Base-by-base conservation (phyloP, 148 eudicot species). In the Diospyros kaki region DNA sequence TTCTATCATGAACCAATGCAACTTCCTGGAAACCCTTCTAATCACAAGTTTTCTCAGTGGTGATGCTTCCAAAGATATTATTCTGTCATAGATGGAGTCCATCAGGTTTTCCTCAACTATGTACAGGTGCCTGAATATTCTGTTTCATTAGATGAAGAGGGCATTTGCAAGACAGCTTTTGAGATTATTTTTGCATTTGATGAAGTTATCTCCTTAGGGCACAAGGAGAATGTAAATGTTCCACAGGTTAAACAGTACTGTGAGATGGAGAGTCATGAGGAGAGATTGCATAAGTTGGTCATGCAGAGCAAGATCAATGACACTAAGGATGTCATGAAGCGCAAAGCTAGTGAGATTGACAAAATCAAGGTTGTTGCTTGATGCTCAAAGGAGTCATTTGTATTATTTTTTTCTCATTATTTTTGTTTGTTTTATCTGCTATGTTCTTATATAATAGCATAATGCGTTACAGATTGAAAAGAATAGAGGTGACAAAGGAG, bases 201-300 rank as follows among this genome's bases (percentile, higher is more conserved):
- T 80, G 98, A 94, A 86, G 90, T 87, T 55, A 94, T 94, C 51
- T 85, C 95, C 56, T 88, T 88, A 63, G 98, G 98, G 75, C 97
- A 94, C 93, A 94, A 87, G 79, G 98, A 94, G 78, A 90, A 74
- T 85, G 95, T 91, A 77, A 94, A 97, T 69, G 90, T 91, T 84
- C 85, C 92, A 68, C 97, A 90, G 81, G 98, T 94, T 80, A 94
- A 89, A 77, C 98, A 94, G 79, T 94, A 91, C 81, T 88, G 91
- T 85, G 98, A 91, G 80, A 94, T 94, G 98, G 98, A 94, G 84
- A 94, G 98, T 85, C 97, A 94, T 69, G 98, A 94, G 73, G 98
- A 94, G 86, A 91, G 82, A 80, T 81, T 94, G 89, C 95, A 94
- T 91, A 91, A 91, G 84, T 71, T 91, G 86, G 93, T 91, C 72